Conservation (phyloP, 352 stramenopile genomes). For the Halophytophthora batemanensis region DNA sequence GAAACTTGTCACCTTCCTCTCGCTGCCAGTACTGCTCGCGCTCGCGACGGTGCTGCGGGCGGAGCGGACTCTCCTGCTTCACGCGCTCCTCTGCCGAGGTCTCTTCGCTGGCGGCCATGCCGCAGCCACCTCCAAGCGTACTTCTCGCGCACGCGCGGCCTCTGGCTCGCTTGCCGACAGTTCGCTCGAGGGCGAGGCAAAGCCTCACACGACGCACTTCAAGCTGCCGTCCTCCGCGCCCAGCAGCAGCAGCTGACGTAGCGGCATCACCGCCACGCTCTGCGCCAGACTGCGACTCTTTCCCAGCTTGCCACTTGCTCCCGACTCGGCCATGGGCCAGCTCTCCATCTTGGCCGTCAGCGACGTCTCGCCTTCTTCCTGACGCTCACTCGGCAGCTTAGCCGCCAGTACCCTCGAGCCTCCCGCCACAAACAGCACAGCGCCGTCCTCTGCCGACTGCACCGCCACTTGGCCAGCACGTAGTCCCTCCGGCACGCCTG, state of each 20-base stretch:
- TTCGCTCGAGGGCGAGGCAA: no score
- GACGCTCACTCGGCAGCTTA: slow-evolving; percentile 35
- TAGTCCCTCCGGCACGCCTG: slow-evolving; percentile 52
- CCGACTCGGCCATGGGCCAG: slow-evolving; percentile 47
- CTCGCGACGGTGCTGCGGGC: no score
- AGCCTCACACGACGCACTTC: slow-evolving; percentile 42
- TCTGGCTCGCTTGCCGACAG: no score
- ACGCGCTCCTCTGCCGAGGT: no score
- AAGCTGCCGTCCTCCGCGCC: slow-evolving; percentile 66
- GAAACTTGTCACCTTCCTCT: no score
- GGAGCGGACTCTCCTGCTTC: no score
- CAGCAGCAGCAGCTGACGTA: slow-evolving; percentile 60
- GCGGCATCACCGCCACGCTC: slow-evolving; percentile 43
- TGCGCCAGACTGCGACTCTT: slow-evolving; percentile 46
- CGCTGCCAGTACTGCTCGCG: no score
- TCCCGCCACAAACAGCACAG: slow-evolving; percentile 44
- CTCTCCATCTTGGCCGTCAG: slow-evolving; percentile 36
- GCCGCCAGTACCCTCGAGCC: slow-evolving; percentile 38
- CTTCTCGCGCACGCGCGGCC: no score
- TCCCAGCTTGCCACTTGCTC: slow-evolving; percentile 24
- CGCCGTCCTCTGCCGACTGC: slow-evolving; percentile 38
- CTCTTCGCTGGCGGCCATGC: no score
- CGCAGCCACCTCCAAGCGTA: no score
- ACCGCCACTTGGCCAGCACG: slow-evolving; percentile 46
- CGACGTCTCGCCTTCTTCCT: slow-evolving; percentile 9